These are phyloP conservation scores for Diutina ranongensis DNA, from an alignment of 1,139 yeast genomes.

Conservation along the genomic window DNA sequence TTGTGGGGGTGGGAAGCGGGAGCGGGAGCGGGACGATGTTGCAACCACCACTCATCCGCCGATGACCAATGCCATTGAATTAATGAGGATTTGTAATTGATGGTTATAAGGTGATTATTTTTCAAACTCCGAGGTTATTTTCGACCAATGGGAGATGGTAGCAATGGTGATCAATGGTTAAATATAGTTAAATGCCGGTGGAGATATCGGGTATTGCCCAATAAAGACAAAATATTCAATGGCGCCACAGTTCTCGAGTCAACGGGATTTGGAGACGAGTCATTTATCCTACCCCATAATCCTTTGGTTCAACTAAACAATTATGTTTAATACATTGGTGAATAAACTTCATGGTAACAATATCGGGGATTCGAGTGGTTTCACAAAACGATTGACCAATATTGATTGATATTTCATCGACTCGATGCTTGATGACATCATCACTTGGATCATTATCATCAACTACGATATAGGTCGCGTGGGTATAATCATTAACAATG, in stretches of 20 bases:
- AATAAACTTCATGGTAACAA: not conserved
- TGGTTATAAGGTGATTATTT: too few species aligned
- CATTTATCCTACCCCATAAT: not conserved
- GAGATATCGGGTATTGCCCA: not conserved
- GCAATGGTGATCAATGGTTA: not conserved
- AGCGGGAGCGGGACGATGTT: too few species aligned
- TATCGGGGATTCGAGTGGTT: not conserved
- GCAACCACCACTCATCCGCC: too few species aligned
- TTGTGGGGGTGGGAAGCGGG: too few species aligned
- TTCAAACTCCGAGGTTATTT: too few species aligned
- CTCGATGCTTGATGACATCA: not conserved
- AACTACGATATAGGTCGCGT: not conserved
- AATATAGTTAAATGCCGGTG: not conserved
- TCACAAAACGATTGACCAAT: not conserved
- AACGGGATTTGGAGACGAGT: too few species aligned
- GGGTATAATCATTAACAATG: conserved; percentile 9
- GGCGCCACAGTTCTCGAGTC: too few species aligned
- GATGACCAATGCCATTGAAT: too few species aligned
- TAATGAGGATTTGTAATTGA: too few species aligned
- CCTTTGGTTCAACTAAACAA: not conserved
- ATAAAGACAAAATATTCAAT: too few species aligned
- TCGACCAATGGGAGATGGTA: not conserved
- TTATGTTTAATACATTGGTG: not conserved
- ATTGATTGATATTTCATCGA: not conserved
- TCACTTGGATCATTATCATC: not conserved